A percentile compares a stretch with the other conserved stretches of the same genome.
phyloP scores from a whole-genome alignment of 2,329 filamentous ascomycete genomes.

The Talaromyces sp. region DNA sequence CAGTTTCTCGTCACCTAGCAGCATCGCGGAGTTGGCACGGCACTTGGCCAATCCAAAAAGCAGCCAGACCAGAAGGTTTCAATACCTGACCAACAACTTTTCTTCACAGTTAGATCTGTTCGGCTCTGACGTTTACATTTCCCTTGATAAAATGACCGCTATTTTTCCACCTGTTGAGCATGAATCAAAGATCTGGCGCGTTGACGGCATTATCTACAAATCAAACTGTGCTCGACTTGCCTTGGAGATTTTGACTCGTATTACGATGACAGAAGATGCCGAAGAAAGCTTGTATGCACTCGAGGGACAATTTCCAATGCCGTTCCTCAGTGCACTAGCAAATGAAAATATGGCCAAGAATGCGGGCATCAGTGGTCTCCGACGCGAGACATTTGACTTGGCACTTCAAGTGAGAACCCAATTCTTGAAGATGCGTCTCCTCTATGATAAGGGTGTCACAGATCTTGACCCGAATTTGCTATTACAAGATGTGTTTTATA shows the following conservation, averaged over 20 bases:
- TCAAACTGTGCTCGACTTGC: constrained; percentile 46
- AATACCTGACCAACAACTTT: constrained; percentile 26
- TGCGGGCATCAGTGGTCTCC: constrained; percentile 41
- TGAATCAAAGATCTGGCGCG: constrained; percentile 29
- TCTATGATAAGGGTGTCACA: constrained; percentile 29
- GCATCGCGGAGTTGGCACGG: constrained; percentile 29
- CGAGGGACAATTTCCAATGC: constrained; percentile 32
- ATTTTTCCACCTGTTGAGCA: constrained; percentile 27
- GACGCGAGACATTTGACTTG: constrained; percentile 46
- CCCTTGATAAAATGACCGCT: constrained; percentile 28
- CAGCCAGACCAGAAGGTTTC: constrained; percentile 30
- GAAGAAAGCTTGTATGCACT: constrained; percentile 29
- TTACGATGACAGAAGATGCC: constrained; percentile 22
- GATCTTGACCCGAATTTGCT: constrained; percentile 41
- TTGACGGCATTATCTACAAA: constrained; percentile 39
- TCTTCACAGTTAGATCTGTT: constrained; percentile 27
- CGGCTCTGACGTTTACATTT: constrained; percentile 36
- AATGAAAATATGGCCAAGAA: constrained; percentile 15
- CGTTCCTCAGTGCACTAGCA: constrained; percentile 34
- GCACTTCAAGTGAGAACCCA: constrained; percentile 57
- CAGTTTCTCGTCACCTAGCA: constrained; percentile 24
- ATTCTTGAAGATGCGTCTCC: constrained; percentile 46
- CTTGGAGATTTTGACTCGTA: constrained; percentile 36
- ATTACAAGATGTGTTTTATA: constrained; percentile 44
- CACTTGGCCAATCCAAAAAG: constrained; percentile 29